Evolutionary conservation across 1,284 basidiomycete genomes (phyloP), one percentile per base, ranked within the genome.

Genomic region (Neotropicomus parvogracilis): DNA sequence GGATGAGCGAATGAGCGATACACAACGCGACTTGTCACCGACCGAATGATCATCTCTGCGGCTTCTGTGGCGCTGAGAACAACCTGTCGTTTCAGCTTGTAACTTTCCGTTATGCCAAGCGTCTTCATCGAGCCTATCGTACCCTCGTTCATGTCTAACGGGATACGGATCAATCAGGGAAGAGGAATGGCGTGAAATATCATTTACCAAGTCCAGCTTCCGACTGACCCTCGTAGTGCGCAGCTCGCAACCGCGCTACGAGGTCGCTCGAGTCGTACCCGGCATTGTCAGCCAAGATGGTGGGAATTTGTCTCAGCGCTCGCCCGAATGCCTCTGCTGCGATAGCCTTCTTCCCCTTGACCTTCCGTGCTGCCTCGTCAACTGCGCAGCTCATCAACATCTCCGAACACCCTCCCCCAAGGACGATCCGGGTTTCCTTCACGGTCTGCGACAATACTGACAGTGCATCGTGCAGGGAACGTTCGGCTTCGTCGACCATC

Each of bases 401-500:
- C 74, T 99, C 97, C 1, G 94, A 86, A 67, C 95, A 99, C 26
- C 97, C 97, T 45, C 97, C 97, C 4, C 97, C 97, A 28, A 97
- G 85, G 4, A 92, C 88, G 6, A 93, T 83, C 21, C 97, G 80
- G 2, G 95, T 97, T 76, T 99, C 97, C 71, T 93, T 95, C 55
- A 97, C 94, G 0, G 95, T 99, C 67, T 99, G 97, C 4, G 93
- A 95, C 10, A 99, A 79, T 1, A 99, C 97, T 0, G 91, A 95
- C 13, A 99, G 85, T 2, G 97, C 97, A 59, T 99, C 97, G 64
- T 99, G 97, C 40, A 99, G 73, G 3, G 97, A 98, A 16, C 97
- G 85, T 64, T 99, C 97, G 4, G 97, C 97, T 70, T 99, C 97
- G 63, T 99, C 97, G 20, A 99, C 86, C 95, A 99, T 99, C 68